Base-by-base conservation (phyloP, 2,329 filamentous ascomycete species). In the Pseudomassariella vexata region DNA sequence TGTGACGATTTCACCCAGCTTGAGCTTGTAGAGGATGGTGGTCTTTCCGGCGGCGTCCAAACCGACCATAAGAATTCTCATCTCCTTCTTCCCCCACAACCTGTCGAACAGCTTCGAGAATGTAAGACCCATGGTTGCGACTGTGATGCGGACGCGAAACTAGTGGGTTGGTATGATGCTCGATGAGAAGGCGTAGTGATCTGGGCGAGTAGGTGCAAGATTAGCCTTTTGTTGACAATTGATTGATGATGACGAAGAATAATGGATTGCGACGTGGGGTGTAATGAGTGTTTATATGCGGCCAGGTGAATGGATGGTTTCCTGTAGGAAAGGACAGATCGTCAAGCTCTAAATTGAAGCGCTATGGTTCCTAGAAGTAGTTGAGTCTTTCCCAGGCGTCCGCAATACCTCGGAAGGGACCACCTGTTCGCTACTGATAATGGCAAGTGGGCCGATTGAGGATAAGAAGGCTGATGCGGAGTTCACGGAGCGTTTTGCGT, bases 1-100 rank as follows among this genome's bases (percentile, higher is more conserved):
- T 60, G 92, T 96, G 64, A 96, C 92, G 62, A 94, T 92, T 76
- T 95, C 85, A 70, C 92, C 90, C 59, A 98, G 85, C 80, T 98
- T 98, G 66, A 98, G 82, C 79, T 98, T 98, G 76, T 98, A 98
- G 53, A 98, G 82, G 61, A 98, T 98, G 55, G 92, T 98, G 59
- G 92, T 98, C 80, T 98, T 98, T 84, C 92, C 92, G 65, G 92
- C 92, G 57, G 92, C 92, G 68, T 98, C 92, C 57, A 98, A 82
- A 79, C 92, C 92, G 55, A 98, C 89, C 92, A 98, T 98, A 68
- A 98, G 69, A 73, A 98, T 95, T 76, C 92, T 82, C 92, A 98
- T 98, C 81, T 98, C 92, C 82, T 96, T 96, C 84, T 95, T 95
- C 60, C 90, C 88, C 83, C 87, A 95, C 66, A 96, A 79, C 73